Conservation (phyloP, 2,329 filamentous ascomycete genomes). For the Fusarium brachygibbosum region DNA sequence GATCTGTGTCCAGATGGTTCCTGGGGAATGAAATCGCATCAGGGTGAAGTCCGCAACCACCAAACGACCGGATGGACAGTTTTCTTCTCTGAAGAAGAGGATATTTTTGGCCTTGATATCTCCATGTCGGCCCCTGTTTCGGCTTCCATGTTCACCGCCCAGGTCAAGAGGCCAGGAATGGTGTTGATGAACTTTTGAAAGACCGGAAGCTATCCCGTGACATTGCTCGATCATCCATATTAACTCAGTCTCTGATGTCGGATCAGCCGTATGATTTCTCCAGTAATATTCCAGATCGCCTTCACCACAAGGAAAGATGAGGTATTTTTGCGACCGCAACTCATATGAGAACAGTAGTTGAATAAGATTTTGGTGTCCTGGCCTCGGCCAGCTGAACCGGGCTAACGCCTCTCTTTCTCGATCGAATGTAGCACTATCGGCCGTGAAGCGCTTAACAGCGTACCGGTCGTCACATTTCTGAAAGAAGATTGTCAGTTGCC, state of each 20-base stretch:
- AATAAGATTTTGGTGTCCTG: slow-evolving; percentile 4
- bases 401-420: neutral
- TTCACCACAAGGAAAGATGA: slow-evolving; percentile 15
- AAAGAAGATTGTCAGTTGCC: neutral
- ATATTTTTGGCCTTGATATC: slow-evolving; percentile 14
- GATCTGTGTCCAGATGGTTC: neutral
- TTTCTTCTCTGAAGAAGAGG: neutral
- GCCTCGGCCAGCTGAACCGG: neutral
- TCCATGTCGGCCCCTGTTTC: neutral
- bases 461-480: neutral
- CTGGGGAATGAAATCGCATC: slow-evolving; percentile 6
- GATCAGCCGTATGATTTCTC: neutral
- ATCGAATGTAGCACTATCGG: neutral
- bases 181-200: slow-evolving; percentile 1
- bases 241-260: neutral
- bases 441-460: neutral
- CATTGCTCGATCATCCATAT: slow-evolving; percentile 1
- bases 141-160: neutral
- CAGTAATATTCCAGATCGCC: slow-evolving; percentile 1
- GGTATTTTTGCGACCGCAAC: neutral
- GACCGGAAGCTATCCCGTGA: neutral
- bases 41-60: slow-evolving; percentile 1
- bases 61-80: neutral
- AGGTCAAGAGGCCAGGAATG: no score
- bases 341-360: slow-evolving; percentile 3